Evolutionary conservation across 768 basidiomycete species (phyloP), one percentile per base, ranked within the genome.

Genomic region (Termitomyces sp.): DNA sequence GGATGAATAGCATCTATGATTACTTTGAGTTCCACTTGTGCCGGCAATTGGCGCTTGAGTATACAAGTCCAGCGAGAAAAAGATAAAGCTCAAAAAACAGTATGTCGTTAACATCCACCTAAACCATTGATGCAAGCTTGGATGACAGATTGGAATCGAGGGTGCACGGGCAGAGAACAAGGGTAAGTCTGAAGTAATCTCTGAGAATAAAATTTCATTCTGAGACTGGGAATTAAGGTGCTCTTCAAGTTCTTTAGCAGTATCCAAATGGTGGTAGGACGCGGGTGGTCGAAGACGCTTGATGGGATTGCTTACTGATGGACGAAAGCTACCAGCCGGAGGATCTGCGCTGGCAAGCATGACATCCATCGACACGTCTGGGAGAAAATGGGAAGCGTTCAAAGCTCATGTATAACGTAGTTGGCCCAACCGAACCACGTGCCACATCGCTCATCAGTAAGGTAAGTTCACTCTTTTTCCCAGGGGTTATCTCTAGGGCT

Each of bases 271-370:
- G 19, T 32, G 57, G 51, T 56, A 60, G 14, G 60, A 43, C 39
- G 43, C 64, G 14, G 63, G 60, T 8, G 69, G 57, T 46, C 76
- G 67, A 27, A 72, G 61, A 46, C 79, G 79, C 54, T 79, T 75
- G 34, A 73, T 68, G 16, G 77, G 73, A 21, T 74, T 75, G 11
- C 72, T 66, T 37, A 51, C 37, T 16, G 78, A 80, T 34, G 79
- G 68, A 62, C 78, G 78, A 56, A 79, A 71, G 57, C 75, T 78
- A 45, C 74, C 73, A 28, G 72, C 47, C 0, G 56, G 55, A 21
- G 58, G 58, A 30, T 62, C 59, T 27, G 58, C 55, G 28, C 54
- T 75, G 25, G 66, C 69, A 55, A 63, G 61, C 35, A 6, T 41
- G 5, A 64, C 37, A 40, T 58, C 62, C 56, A 61, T 58, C 5